Conservation (phyloP, 768 basidiomycete genomes). For the Xerocomellus dryophilus region DNA sequence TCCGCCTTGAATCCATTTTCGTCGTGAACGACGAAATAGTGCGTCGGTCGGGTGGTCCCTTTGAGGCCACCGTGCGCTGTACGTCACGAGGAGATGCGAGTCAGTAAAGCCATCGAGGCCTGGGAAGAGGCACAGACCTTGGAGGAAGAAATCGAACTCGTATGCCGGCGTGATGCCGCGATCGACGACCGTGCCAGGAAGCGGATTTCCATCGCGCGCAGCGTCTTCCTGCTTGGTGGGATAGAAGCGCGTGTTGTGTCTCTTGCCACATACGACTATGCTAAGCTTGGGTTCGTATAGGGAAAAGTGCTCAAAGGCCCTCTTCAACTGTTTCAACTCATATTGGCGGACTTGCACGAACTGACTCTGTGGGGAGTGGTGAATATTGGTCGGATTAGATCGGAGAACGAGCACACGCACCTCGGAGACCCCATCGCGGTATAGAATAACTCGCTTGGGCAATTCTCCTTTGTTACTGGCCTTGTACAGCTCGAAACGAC, state of each 20-base stretch:
- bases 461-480: slow-evolving; percentile 33
- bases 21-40: slow-evolving; percentile 55
- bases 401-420: slow-evolving; percentile 34
- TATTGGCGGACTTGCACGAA: slow-evolving; percentile 42
- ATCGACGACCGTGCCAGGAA: slow-evolving; percentile 55
- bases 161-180: slow-evolving; percentile 52
- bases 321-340: slow-evolving; percentile 40
- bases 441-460: slow-evolving; percentile 46
- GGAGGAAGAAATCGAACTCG: slow-evolving; percentile 55
- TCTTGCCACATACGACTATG: slow-evolving; percentile 55
- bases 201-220: slow-evolving; percentile 46
- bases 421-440: slow-evolving; percentile 77
- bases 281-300: slow-evolving; percentile 46
- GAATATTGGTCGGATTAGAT: neutral
- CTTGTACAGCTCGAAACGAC: slow-evolving; percentile 41
- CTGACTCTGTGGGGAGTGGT: slow-evolving; percentile 38
- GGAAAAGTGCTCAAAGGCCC: slow-evolving; percentile 40
- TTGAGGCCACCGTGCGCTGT: slow-evolving; percentile 43
- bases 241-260: slow-evolving; percentile 56
- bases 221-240: slow-evolving; percentile 40
- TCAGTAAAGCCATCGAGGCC: neutral
- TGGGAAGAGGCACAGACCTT: slow-evolving; percentile 30
- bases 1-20: slow-evolving; percentile 50
- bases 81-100: neutral
- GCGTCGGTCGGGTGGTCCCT: slow-evolving; percentile 47